Evolutionary conservation across 768 basidiomycete species (phyloP).

Genomic region (Lentinula aciculospora): DNA sequence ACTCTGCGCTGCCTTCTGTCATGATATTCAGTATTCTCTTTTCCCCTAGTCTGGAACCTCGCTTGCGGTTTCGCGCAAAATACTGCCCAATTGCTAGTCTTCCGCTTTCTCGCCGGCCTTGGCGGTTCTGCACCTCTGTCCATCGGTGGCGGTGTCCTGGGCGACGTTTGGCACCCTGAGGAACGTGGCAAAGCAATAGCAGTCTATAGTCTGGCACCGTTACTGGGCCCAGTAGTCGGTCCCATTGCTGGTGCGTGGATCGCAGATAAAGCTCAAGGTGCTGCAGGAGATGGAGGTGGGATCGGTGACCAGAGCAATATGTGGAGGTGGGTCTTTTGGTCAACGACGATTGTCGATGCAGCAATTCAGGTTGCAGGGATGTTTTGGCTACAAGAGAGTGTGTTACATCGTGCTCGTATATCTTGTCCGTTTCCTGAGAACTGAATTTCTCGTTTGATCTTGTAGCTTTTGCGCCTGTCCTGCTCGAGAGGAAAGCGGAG

Average conservation of each 20-base stretch:
- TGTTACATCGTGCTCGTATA: conserved; percentile 21
- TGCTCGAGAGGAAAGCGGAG: conserved; percentile 47
- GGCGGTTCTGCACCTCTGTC: conserved; percentile 50
- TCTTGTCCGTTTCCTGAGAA: too few relatives aligned
- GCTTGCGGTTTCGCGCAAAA: conserved; percentile 42
- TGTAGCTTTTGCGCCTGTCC: conserved; percentile 37
- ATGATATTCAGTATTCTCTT: neutral
- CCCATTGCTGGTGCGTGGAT: conserved; percentile 60
- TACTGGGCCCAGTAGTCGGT: conserved; percentile 59
- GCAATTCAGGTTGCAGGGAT: conserved; percentile 50
- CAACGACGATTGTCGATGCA: conserved; percentile 53
- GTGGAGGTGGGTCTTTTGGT: conserved; percentile 79
- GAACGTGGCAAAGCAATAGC: conserved; percentile 64
- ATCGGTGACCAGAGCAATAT: conserved; percentile 51
- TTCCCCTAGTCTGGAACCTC: conserved; percentile 39
- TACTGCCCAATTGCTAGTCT: conserved; percentile 37
- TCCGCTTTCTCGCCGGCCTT: conserved; percentile 48
- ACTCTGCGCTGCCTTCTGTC: neutral
- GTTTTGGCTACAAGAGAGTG: conserved; percentile 60
- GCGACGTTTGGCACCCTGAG: conserved; percentile 57
- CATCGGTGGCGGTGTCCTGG: conserved; percentile 55
- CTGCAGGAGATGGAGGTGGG: conserved; percentile 17
- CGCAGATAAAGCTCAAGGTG: neutral
- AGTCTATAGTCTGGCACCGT: conserved; percentile 58
- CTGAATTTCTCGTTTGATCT: conserved; percentile 15